phyloP scores from a whole-genome alignment of 257 asterid genomes.

The Solanum medicagineum region DNA sequence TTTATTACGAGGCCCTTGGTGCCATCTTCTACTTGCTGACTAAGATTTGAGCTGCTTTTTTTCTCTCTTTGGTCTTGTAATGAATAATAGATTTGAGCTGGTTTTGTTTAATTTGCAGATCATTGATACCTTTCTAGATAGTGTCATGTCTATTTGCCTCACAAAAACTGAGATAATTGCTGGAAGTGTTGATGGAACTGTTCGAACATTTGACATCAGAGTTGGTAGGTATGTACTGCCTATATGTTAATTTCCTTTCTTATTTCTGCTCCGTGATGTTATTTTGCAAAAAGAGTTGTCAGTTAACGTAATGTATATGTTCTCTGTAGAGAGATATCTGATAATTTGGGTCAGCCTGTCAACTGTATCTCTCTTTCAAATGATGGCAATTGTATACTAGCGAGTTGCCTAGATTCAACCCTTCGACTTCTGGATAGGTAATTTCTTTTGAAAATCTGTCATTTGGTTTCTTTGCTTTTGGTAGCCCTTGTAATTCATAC shows the following conservation, averaged over 20 bases:
- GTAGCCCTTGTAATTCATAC: not conserved
- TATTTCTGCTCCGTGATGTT: not conserved
- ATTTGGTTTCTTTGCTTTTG: not conserved
- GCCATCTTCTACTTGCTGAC: not conserved
- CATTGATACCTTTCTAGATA: conserved; percentile 62
- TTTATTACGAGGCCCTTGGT: not conserved
- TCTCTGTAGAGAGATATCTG: conserved; percentile 63
- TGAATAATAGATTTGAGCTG: not conserved
- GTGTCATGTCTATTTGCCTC: conserved; percentile 87
- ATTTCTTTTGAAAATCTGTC: not conserved
- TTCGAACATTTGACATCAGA: conserved; percentile 89
- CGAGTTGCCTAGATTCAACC: conserved; percentile 85
- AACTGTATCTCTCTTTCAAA: conserved; percentile 91
- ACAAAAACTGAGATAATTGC: conserved; percentile 86
- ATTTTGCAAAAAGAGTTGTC: not conserved
- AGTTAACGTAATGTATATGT: not conserved
- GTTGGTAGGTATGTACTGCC: conserved; percentile 75
- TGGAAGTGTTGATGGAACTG: conserved; percentile 98
- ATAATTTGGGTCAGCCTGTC: conserved; percentile 80
- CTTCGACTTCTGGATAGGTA: conserved; percentile 83
- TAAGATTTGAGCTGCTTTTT: not conserved
- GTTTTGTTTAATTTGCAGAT: conserved; percentile 37
- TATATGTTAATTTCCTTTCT: not conserved
- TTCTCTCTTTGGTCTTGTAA: not conserved
- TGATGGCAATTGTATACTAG: conserved; percentile 81